Evolutionary conservation across 1,284 basidiomycete genomes (phyloP).

Genomic region (Cutaneotrichosporon cutaneum): DNA sequence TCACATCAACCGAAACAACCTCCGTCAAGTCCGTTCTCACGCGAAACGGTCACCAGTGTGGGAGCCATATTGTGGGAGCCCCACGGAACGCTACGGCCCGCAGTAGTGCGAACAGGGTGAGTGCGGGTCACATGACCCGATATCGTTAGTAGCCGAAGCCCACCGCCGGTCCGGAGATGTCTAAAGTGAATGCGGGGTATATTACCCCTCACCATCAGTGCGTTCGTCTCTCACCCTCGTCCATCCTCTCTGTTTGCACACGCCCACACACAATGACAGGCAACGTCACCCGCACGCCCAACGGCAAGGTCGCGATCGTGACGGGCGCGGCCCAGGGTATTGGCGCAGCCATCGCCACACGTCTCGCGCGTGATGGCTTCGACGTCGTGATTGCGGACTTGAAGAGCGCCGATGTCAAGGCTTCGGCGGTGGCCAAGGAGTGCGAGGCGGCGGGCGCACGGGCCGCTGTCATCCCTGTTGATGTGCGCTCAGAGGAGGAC

Average conservation of each 20-base stretch:
- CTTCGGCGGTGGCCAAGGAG: constrained; percentile 41
- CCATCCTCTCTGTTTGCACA: background rate
- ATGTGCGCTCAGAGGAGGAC: constrained; percentile 41
- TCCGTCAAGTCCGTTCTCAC: background rate
- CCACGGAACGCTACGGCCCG: background rate
- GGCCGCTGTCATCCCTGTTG: constrained; percentile 35
- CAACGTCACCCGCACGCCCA: background rate
- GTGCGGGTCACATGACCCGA: background rate
- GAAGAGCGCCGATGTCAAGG: constrained; percentile 9
- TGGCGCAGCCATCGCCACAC: constrained; percentile 54
- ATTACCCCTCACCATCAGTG: too few relatives aligned
- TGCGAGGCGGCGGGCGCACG: constrained; percentile 32
- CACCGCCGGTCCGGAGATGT: background rate
- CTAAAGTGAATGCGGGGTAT: background rate
- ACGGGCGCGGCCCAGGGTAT: constrained; percentile 56
- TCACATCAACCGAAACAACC: too few relatives aligned
- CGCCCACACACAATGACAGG: background rate
- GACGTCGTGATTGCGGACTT: constrained; percentile 53
- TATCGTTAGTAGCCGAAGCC: background rate
- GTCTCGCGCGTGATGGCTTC: constrained; percentile 55
- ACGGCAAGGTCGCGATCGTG: constrained; percentile 46
- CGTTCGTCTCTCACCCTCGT: too few relatives aligned
- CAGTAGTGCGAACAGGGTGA: background rate
- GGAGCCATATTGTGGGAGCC: too few relatives aligned
- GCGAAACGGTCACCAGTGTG: too few relatives aligned